Evolutionary conservation across 2,329 filamentous ascomycete species (phyloP), one percentile per base, ranked within the genome.

Genomic region (Stagonosporopsis rhizophila): DNA sequence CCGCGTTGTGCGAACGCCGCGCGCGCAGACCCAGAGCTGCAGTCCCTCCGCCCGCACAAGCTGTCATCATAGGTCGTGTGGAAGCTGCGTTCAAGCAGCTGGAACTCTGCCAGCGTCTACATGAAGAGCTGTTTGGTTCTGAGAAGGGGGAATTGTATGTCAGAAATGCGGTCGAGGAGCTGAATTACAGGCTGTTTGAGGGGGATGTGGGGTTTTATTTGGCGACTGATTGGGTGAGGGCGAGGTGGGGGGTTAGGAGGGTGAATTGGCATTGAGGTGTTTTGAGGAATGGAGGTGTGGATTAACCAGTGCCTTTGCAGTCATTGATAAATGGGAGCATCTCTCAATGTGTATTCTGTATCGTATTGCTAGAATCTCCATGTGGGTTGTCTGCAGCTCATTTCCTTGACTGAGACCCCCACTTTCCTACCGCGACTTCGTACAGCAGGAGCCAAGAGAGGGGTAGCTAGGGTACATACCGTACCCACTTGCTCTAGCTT

Each of bases 141-240:
- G 28, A 20, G 15, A 15, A 5, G 0, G 35, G 23, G 1, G 19
- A 23, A 19, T 7, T 23, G 11, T 53, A 35, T 17, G 25, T 51
- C 12, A 15, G 23, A 12, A 38, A 46, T 5, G 35, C 32, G 15
- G 50, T 58, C 30, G 27, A 25, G 1, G 23, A 44, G 4, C 14
- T 60, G 30, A 64, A 64, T 23, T 50, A 38, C 20, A 19, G 45
- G 20, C 44, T 59, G 17, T 64, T 58, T 37, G 17, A 46, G 28
- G 47, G 34, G 4, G 59, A 51, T 8, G 9, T 61, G 5, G 28
- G 39, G 2, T 58, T 56, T 27, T 38, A 35, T 4, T n/a, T 61
- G 23, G 48, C 22, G 2, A 17, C 9, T 8, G 48, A 48, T 4
- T 14, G 9, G 23, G 11, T 7, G 37, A 17, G 1, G 6, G 6